Conservation (phyloP, 2,329 filamentous ascomycete genomes). For the Didymella pinodella region DNA sequence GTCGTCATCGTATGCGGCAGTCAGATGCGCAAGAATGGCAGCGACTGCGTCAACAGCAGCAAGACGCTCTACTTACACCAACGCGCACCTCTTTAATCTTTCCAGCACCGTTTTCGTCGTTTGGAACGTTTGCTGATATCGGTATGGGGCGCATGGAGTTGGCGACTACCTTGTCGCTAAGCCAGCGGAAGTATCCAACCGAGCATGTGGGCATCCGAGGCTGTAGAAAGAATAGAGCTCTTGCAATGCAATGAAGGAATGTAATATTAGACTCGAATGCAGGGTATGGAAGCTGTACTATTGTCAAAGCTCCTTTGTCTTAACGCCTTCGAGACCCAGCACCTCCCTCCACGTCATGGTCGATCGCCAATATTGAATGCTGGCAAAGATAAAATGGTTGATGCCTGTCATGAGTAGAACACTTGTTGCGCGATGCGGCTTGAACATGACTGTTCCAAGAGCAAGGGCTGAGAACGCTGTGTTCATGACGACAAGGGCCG, state of each 20-base stretch:
- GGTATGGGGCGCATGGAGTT: neutral
- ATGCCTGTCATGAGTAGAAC: constrained; percentile 27
- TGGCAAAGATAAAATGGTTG: constrained; percentile 26
- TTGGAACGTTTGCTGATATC: neutral
- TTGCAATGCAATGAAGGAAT: neutral
- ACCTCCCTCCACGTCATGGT: constrained; percentile 4
- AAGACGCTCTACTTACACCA: neutral
- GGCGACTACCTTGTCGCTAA: neutral
- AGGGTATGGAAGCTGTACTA: neutral
- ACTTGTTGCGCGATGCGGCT: constrained; percentile 25
- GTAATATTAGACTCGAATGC: neutral
- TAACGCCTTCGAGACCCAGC: neutral
- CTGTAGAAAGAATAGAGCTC: neutral
- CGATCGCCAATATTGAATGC: constrained; percentile 12
- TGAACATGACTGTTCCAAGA: constrained; percentile 22
- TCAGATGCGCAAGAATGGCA: neutral
- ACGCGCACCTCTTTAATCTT: neutral
- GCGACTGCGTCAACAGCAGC: neutral
- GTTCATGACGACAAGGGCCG: constrained; percentile 25
- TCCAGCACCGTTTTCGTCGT: neutral
- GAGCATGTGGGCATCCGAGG: neutral
- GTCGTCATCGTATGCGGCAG: neutral
- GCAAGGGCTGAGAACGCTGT: constrained; percentile 24
- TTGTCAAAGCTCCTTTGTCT: neutral
- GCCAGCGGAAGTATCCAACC: neutral